These are phyloP conservation scores for Calycina marina DNA, from an alignment of 2,329 filamentous ascomycete species.

Conservation along the genomic window DNA sequence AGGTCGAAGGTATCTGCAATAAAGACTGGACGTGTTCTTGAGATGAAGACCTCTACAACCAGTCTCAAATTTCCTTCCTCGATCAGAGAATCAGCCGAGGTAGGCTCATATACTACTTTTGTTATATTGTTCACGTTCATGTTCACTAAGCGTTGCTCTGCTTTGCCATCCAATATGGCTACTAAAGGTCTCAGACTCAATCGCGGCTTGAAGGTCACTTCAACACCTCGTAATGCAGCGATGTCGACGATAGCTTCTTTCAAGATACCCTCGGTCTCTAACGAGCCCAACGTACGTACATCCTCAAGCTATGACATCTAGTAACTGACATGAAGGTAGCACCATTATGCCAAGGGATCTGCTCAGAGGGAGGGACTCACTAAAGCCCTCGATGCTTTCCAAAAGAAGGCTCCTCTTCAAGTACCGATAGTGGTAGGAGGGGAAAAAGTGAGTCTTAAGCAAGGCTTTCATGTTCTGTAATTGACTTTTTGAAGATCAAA, in stretches of 20 bases:
- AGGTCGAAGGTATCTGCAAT: too few species aligned
- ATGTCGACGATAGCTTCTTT: conserved; percentile 51
- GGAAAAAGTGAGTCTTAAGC: conserved; percentile 54
- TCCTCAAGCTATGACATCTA: background rate
- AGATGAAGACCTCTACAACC: too few species aligned
- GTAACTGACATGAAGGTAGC: conserved; percentile 36
- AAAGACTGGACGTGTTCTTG: too few species aligned
- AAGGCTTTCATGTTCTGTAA: too few species aligned
- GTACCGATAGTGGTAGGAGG: conserved; percentile 77
- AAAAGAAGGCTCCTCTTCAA: conserved; percentile 55
- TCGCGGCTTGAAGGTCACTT: background rate
- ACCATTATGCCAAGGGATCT: conserved; percentile 79
- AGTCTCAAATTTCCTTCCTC: too few species aligned
- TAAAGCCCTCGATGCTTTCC: conserved; percentile 55
- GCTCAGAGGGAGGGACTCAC: conserved; percentile 62
- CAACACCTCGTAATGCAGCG: conserved; percentile 13
- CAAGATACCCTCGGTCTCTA: conserved; percentile 73
- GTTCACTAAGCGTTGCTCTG: too few species aligned
- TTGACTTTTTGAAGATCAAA: conserved; percentile 50
- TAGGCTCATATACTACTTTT: background rate
- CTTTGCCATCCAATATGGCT: background rate
- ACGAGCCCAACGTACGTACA: conserved; percentile 90
- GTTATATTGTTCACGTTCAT: too few species aligned
- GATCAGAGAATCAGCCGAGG: too few species aligned
- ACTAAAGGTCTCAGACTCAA: conserved; percentile 2